Percentiles rank a stretch among this genome's conserved stretches.
phyloP scores from a whole-genome alignment of 2,329 filamentous ascomycete genomes.

The Calonectria hawksworthii region DNA sequence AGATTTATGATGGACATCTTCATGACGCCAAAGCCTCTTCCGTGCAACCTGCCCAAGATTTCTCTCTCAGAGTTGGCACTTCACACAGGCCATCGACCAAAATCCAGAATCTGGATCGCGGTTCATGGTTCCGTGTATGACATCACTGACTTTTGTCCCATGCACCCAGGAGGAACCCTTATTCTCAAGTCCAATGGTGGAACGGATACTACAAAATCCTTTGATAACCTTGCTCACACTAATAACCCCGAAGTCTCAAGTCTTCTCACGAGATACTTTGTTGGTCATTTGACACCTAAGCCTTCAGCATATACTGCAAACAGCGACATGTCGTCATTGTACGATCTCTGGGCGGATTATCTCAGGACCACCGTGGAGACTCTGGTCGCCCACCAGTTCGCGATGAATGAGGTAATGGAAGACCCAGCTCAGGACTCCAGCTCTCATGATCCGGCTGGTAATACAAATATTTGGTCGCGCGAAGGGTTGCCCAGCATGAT shows the following conservation, averaged over 20 bases:
- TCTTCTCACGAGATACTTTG: conserved; percentile 67
- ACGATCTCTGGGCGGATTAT: conserved; percentile 66
- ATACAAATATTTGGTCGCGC: conserved; percentile 59
- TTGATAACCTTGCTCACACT: conserved; percentile 67
- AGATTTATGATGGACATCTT: conserved; percentile 71
- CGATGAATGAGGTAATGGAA: conserved; percentile 65
- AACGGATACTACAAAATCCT: conserved; percentile 66
- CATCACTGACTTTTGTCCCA: conserved; percentile 65
- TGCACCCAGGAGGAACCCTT: conserved; percentile 67
- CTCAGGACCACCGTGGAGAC: conserved; percentile 64
- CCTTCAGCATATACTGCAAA: conserved; percentile 61
- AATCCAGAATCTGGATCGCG: conserved; percentile 63
- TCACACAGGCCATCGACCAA: conserved; percentile 64
- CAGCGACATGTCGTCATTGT: conserved; percentile 59
- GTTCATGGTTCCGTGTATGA: conserved; percentile 68
- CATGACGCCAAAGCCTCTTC: conserved; percentile 67
- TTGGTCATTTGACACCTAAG: conserved; percentile 65
- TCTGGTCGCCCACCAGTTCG: conserved; percentile 66
- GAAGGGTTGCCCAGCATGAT: conserved; percentile 63
- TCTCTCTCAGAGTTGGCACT: conserved; percentile 63
- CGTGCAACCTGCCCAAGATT: conserved; percentile 64
- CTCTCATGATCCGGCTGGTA: conserved; percentile 25
- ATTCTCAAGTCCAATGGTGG: conserved; percentile 69
- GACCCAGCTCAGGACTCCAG: conserved; percentile 46
- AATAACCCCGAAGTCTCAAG: conserved; percentile 68